Base-by-base conservation (phyloP, 2,329 filamentous ascomycete genomes). In the Alternaria novae-zelandiae region DNA sequence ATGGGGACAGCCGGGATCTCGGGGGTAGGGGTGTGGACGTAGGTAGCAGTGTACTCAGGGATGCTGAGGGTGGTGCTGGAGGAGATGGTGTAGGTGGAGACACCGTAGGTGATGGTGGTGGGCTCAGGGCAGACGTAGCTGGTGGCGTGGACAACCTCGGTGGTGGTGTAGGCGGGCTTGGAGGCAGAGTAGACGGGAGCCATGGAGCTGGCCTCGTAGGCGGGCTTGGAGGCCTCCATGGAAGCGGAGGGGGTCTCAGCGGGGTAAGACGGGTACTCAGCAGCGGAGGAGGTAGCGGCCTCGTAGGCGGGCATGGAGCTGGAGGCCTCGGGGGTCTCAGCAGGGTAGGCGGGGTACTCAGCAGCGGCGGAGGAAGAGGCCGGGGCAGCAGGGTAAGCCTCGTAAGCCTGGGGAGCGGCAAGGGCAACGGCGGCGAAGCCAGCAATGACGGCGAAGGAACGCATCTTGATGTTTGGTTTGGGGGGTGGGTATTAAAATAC, bases 391-490 rank as follows among this genome's bases (percentile, higher is more conserved):
- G 57, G 50, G 57, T 55, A 49, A 32, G 64, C 68, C 46, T 66
- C 69, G 54, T 70, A 60, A 41, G 36, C 36, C 65, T 73, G 69
- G 61, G 69, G 62, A 59, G 73, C 66, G 55, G 67, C 61, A 56
- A 69, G 59, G 60, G 68, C 74, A 51, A 65, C 71, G 59, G 71
- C 77, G 47, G 72, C 74, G 65, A 78, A 57, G 68, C 72, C 70
- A 66, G 77, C 72, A 63, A 76, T 61, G 64, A 72, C 68, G 60
- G 73, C 74, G 69, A 77, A 75, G 73, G 76, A 80, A 65, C 74
- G 74, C 80, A 81, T 81, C 57, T 76, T 81, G 79, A 77, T 73
- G 72, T 73, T 72, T 64, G 58, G 63, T 43, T 30, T 44, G 17
- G 49, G 50, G 60, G 65, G 64, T 67, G 63, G 70, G 69, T 70